A percentile compares a stretch with the other conserved stretches of the same genome.
Evolutionary conservation across 805 yeast species (phyloP).

Genomic region (Tetrapisispora fleetii): DNA sequence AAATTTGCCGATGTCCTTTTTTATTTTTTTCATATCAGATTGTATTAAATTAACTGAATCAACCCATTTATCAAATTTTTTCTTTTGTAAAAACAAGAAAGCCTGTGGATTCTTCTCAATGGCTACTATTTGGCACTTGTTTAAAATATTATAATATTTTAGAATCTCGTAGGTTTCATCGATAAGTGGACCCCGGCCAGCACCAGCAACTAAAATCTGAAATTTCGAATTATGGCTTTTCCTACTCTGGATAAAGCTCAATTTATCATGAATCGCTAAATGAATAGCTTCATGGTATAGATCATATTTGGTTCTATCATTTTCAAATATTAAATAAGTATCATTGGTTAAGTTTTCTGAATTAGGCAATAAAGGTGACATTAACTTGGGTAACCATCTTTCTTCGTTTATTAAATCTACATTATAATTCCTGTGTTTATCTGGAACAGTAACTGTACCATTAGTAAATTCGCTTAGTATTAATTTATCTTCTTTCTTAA

Average conservation of each 20-base stretch:
- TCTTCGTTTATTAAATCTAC: not conserved
- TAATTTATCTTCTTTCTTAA: slow-evolving; percentile 27
- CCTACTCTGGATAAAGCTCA: slow-evolving; percentile 3
- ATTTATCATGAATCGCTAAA: slow-evolving; percentile 38
- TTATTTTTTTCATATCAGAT: slow-evolving; percentile 52
- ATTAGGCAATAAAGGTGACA: slow-evolving; percentile 68
- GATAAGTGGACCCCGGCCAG: slow-evolving; percentile 81
- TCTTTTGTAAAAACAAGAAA: slow-evolving; percentile 36
- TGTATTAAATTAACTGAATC: slow-evolving; percentile 40
- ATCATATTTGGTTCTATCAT: slow-evolving; percentile 58
- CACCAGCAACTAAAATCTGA: slow-evolving; percentile 61
- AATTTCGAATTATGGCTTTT: slow-evolving; percentile 8
- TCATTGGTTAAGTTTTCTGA: slow-evolving; percentile 43
- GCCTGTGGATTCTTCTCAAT: slow-evolving; percentile 69
- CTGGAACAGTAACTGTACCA: not conserved
- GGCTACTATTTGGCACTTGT: slow-evolving; percentile 37
- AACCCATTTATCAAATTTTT: slow-evolving; percentile 46
- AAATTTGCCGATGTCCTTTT: slow-evolving; percentile 29
- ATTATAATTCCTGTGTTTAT: not conserved
- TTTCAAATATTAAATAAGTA: slow-evolving; percentile 62
- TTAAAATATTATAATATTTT: slow-evolving; percentile 18
- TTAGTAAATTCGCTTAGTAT: not conserved
- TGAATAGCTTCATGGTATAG: slow-evolving; percentile 57
- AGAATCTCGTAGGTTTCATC: slow-evolving; percentile 41
- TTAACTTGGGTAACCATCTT: slow-evolving; percentile 16